A percentile compares a stretch with the other conserved stretches of the same genome.
Evolutionary conservation across 2,329 filamentous ascomycete species (phyloP).

Genomic region (Apiospora phragmitis): DNA sequence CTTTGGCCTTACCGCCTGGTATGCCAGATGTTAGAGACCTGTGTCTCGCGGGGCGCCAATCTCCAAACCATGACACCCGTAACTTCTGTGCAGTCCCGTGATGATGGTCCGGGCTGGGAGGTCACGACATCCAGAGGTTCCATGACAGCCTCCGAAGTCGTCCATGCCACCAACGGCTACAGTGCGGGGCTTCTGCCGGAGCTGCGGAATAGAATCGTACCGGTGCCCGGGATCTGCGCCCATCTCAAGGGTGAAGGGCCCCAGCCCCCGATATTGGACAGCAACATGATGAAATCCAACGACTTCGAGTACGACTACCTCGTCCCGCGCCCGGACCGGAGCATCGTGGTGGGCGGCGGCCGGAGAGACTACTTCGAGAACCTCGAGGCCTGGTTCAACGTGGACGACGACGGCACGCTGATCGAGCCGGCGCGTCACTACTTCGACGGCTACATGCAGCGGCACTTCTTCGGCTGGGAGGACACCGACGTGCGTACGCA

Average conservation of each 20-base stretch:
- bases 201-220: conserved; percentile 10
- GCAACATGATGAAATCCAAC: conserved; percentile 23
- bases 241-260: conserved; percentile 15
- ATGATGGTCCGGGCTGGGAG: not conserved
- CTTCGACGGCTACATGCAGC: conserved; percentile 48
- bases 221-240: conserved; percentile 17
- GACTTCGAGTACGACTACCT: conserved; percentile 35
- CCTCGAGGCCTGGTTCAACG: conserved; percentile 41
- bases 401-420: conserved; percentile 40
- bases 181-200: conserved; percentile 14
- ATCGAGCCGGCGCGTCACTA: conserved; percentile 40
- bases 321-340: conserved; percentile 40
- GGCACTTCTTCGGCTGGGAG: conserved; percentile 46
- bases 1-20: conserved; percentile 15
- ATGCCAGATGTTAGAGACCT: conserved; percentile 1
- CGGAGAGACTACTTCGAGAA: conserved; percentile 33
- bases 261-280: conserved; percentile 19
- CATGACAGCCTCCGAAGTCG: conserved; percentile 9
- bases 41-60: conserved; percentile 11
- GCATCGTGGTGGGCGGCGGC: conserved; percentile 46
- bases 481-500: conserved; percentile 37
- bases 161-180: conserved; percentile 16
- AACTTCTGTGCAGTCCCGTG: not conserved
- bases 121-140: conserved; percentile 4
- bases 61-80: conserved; percentile 15